Evolutionary conservation across 1,139 yeast species (phyloP).

Genomic region (Geotrichum australiense): DNA sequence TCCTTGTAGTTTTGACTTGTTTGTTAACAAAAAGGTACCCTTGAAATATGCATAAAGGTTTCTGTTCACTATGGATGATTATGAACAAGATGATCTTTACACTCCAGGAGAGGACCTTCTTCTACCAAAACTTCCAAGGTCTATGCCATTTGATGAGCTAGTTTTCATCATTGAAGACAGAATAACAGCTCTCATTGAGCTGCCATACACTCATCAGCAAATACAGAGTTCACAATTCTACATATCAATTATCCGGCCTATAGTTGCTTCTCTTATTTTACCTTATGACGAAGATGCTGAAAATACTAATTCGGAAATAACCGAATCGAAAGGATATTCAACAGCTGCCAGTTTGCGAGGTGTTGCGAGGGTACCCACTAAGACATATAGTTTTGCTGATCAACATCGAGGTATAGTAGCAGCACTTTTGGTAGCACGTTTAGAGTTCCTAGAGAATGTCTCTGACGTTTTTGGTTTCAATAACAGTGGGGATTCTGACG

Average conservation of each 20-base stretch:
- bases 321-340: background rate
- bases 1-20: too few species aligned
- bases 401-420: conserved; percentile 31
- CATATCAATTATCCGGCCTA: conserved; percentile 12
- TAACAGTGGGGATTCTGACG: conserved; percentile 20
- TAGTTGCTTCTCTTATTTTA: conserved; percentile 15
- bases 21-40: too few species aligned
- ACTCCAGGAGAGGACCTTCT: conserved; percentile 11
- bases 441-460: conserved; percentile 25
- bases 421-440: conserved; percentile 28
- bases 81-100: conserved; percentile 2
- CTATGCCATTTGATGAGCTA: conserved; percentile 15
- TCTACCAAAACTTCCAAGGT: conserved; percentile 14
- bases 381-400: conserved; percentile 15
- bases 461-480: conserved; percentile 21
- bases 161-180: conserved; percentile 17
- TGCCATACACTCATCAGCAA: conserved; percentile 15
- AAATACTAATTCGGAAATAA: background rate
- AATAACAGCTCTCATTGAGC: conserved; percentile 13
- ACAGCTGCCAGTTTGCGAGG: conserved; percentile 11
- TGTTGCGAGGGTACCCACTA: background rate
- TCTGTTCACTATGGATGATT: conserved; percentile 15
- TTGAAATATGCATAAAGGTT: too few species aligned
- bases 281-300: conserved; percentile 10
- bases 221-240: conserved; percentile 13